Conservation (phyloP, 139 green algal species). For the Tetratostichococcus sp. region DNA sequence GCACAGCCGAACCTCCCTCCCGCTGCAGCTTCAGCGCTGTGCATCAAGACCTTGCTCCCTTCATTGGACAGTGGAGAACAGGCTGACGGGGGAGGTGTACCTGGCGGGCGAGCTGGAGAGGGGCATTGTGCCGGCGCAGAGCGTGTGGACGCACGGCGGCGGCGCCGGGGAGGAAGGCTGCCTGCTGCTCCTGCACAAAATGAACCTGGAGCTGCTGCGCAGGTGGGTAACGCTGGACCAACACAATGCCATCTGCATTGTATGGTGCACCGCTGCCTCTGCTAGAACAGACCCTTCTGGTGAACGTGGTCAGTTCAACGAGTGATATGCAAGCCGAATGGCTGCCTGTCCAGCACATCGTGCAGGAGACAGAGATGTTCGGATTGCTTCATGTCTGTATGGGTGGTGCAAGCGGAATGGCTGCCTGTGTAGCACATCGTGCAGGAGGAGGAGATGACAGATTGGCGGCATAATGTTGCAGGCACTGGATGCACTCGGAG, state of each 20-base stretch:
- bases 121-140: slow-evolving; percentile 58
- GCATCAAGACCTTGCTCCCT: not conserved
- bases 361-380: not conserved
- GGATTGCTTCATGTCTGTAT: too few relatives aligned
- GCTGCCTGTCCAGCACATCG: too few relatives aligned
- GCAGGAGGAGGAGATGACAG: too few relatives aligned
- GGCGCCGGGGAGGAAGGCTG: slow-evolving; percentile 50
- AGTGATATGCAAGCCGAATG: too few relatives aligned
- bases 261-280: too few relatives aligned
- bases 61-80: slow-evolving; percentile 17
- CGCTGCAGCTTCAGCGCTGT: not conserved
- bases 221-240: slow-evolving; percentile 19
- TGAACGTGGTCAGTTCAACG: too few relatives aligned
- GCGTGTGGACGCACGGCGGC: slow-evolving; percentile 48
- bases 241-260: too few relatives aligned
- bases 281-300: too few relatives aligned
- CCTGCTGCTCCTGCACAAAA: slow-evolving; percentile 63
- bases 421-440: too few relatives aligned
- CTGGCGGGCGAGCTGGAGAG: slow-evolving; percentile 62
- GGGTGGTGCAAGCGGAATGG: too few relatives aligned
- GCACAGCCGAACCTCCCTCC: not conserved
- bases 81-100: slow-evolving; percentile 35
- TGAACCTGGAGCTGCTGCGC: slow-evolving; percentile 76
- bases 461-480: too few relatives aligned
- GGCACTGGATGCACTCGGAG: slow-evolving; percentile 56